Base-by-base conservation (phyloP, 768 basidiomycete genomes). In the Hortiboletus campestris region DNA sequence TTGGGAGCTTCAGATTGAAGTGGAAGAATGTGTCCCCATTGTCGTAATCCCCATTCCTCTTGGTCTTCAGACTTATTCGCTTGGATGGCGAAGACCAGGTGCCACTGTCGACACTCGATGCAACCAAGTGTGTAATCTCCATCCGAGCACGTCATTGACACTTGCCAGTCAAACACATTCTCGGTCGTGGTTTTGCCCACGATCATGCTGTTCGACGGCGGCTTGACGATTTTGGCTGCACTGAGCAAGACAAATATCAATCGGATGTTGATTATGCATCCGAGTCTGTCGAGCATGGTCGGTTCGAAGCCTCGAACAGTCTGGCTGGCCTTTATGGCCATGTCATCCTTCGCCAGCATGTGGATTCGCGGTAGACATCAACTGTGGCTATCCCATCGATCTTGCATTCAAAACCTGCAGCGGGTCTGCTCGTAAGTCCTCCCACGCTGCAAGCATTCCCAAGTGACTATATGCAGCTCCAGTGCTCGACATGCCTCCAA, bases 311-410 rank as follows among this genome's bases (percentile, higher is more conserved):
- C 95, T 2, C 85, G 83, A 57, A 87, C 82, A 0, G 95, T 99
- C 4, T 76, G 98, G 9, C 81, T 99, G 43, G 88, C 93, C 0
- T 91, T 98, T 70, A 98, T 98, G 97, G 84, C 79, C 42, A 94
- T 99, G n/a, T 89, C 94, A 2, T 98, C 94, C 67, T 99, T 99
- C 68, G 94, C 95, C 3, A 94, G 91, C 72, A 99, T 98, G 96
- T 98, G 94, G 97, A 98, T 99, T 65, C n/a, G n/a, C n/a, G n/a
- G n/a, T n/a, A n/a, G n/a, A n/a, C n/a, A n/a, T n/a, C n/a, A n/a
- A n/a, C n/a, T n/a, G n/a, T n/a, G n/a, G n/a, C n/a, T n/a, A n/a
- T n/a, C n/a, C n/a, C n/a, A n/a, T n/a, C n/a, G n/a, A n/a, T n/a
- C n/a, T n/a, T n/a, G n/a, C n/a, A n/a, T n/a, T n/a, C n/a, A n/a